Base-by-base conservation (phyloP, 2,329 filamentous ascomycete species). In the Drechslerella dactyloides region DNA sequence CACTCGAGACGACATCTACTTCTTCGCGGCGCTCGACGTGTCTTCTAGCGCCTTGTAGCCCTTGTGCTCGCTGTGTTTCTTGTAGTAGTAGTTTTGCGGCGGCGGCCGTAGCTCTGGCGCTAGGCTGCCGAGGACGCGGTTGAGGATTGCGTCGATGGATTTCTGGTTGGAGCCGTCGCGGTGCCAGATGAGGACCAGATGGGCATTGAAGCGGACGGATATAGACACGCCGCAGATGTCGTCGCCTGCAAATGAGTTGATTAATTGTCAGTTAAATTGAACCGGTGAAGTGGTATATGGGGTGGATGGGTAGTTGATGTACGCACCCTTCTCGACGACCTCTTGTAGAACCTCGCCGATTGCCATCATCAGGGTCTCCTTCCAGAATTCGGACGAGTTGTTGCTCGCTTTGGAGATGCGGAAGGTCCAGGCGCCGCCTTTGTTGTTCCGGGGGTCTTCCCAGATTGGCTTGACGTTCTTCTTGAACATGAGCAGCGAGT, bases 111-210 rank as follows among this genome's bases (percentile, higher is more conserved):
- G 81, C 78, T 94, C 90, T 0, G 84, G 81, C 4, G 89, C 89
- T 30, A 97, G 82, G 75, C 90, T 86, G 57, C 88, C 85, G 53
- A 96, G 82, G 58, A 96, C 87, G 53, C 86, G 89, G 73, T 86
- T 82, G 54, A 93, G 84, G 69, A 97, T 84, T 74, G 83, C 85
- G 78, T 93, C 87, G 75, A 94, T 85, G 4, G 91, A 94, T 75
- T 85, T 87, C 77, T 90, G 84, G 80, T 94, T 92, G 70, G 87
- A 88, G 21, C 88, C 88, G 77, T 96, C 90, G 74, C 94, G 90
- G 81, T 96, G 94, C 93, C 93, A 97, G 77, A 97, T 86, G 76
- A 90, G 90, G 78, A 97, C 89, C 74, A 96, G 86, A 79, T 93
- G 88, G 30, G 88, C 89, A 81, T 93, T 96, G 84, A 94, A 96